Base-by-base conservation (phyloP, 148 eudicot genomes). In the Polygonum aviculare region DNA sequence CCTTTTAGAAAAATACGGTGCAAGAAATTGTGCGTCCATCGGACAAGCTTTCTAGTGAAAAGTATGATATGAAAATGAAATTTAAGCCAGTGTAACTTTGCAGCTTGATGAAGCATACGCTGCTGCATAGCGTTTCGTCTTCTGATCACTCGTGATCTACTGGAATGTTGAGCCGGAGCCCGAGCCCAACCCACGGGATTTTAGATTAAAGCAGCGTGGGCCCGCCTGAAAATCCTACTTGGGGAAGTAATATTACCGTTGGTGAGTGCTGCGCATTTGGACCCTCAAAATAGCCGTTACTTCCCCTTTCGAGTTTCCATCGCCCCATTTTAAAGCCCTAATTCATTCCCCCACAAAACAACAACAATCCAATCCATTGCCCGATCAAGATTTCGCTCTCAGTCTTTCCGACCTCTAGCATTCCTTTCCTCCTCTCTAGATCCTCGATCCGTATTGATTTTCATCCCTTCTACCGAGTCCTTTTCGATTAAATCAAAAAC, bases 271-370 rank as follows among this genome's bases (percentile, higher is more conserved):
- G n/a, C 41, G 36, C 3, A 35, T 44, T 7, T 9, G 36, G 72
- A 38, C 72, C 72, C 40, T 15, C 19, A 6, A 67, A 36, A 36
- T 67, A 67, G 72, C 72, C 72, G 72, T 67, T 67, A 15, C 44
- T 35, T 26, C 5, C 5, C 18, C 72, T 67, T 67, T 35, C 19
- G 40, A 36, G 11, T 67, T 67, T 36, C 72, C 45, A 38, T 3
- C 38, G 3, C 6, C 72, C 44, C 72, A 35, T 36, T 67, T 67
- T 36, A 67, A 67, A 67, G 36, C 72, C 72, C 72, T 67, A 67
- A 67, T 67, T 33, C 44, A 35, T 67, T 67, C 21, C 44, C 72
- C 21, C 2, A 19, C 5, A 31, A 62, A 15, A 5, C 31, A 62
- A 4, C 16, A 33, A 26, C 31, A 26, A 26, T 26, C 31, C 31